These are phyloP conservation scores for Vachellia collinsii DNA, from an alignment of 306 rosid species.

Conservation along the genomic window DNA sequence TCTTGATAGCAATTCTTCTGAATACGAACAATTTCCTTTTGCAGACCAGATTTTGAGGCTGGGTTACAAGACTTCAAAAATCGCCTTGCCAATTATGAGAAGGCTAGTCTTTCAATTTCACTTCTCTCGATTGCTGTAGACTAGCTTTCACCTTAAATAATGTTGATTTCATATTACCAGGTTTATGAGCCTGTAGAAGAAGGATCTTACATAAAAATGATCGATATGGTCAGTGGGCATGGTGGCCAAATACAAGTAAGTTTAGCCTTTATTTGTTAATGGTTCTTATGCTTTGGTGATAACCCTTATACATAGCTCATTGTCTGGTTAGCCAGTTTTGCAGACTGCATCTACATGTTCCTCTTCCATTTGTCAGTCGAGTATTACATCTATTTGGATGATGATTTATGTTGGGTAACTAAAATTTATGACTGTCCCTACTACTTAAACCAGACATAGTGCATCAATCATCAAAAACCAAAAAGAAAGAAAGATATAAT, in stretches of 20 bases:
- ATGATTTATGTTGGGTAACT: constrained; percentile 14
- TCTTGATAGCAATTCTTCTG: constrained; percentile 26
- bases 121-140: constrained; percentile 35
- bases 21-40: constrained; percentile 40
- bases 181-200: constrained; percentile 94
- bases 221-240: constrained; percentile 94
- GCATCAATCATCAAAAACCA: not conserved
- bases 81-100: constrained; percentile 84
- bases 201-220: constrained; percentile 99
- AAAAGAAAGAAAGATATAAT: not conserved
- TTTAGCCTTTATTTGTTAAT: constrained; percentile 32
- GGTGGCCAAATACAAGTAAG: constrained; percentile 99
- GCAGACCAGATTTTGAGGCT: constrained; percentile 96
- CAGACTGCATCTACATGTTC: not conserved
- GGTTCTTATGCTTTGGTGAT: not conserved
- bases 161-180: constrained; percentile 49
- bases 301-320: not conserved
- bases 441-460: constrained; percentile 22
- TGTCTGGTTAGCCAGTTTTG: not conserved
- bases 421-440: not conserved
- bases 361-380: not conserved
- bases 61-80: constrained; percentile 86
- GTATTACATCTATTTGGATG: constrained; percentile 4
- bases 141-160: constrained; percentile 28
- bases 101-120: constrained; percentile 47